phyloP scores from a whole-genome alignment of 305 asterid genomes.

The Petunia hybrid region DNA sequence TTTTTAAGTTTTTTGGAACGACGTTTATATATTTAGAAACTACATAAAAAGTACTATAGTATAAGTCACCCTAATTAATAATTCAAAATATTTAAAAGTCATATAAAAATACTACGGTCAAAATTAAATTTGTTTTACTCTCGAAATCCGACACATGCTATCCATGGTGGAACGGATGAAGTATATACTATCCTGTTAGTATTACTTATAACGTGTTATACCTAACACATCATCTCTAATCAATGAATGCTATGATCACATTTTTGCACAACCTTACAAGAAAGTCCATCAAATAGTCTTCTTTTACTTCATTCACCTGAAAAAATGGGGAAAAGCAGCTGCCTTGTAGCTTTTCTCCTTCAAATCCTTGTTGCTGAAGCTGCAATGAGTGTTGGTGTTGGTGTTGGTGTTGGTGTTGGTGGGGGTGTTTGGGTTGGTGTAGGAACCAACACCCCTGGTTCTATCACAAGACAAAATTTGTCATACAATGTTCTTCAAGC shows the following conservation, averaged over 20 bases:
- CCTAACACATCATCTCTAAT: not conserved
- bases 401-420: slow-evolving; percentile 42
- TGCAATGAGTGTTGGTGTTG: slow-evolving; percentile 35
- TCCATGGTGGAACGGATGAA: too few relatives aligned
- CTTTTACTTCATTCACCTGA: not conserved
- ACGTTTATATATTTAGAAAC: too few relatives aligned
- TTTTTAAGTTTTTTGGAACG: too few relatives aligned
- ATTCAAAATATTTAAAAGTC: too few relatives aligned
- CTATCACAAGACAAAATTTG: not conserved
- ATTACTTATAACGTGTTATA: too few relatives aligned
- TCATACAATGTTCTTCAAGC: slow-evolving; percentile 30
- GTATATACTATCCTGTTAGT: too few relatives aligned
- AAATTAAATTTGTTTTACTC: too few relatives aligned
- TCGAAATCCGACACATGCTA: too few relatives aligned
- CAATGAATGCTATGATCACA: slow-evolving; percentile 20
- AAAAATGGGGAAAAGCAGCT: slow-evolving; percentile 34
- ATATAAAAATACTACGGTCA: too few relatives aligned
- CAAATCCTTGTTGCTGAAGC: slow-evolving; percentile 32
- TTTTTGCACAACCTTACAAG: not conserved
- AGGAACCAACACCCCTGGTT: slow-evolving; percentile 36
- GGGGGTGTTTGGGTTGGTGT: slow-evolving; percentile 63
- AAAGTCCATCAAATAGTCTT: not conserved
- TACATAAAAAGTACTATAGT: too few relatives aligned
- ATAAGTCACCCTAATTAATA: too few relatives aligned
- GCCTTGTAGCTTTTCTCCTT: slow-evolving; percentile 30